These are phyloP conservation scores for Microbotryum lychnidis-dioicae DNA, from an alignment of 1,284 basidiomycete genomes.

Conservation along the genomic window DNA sequence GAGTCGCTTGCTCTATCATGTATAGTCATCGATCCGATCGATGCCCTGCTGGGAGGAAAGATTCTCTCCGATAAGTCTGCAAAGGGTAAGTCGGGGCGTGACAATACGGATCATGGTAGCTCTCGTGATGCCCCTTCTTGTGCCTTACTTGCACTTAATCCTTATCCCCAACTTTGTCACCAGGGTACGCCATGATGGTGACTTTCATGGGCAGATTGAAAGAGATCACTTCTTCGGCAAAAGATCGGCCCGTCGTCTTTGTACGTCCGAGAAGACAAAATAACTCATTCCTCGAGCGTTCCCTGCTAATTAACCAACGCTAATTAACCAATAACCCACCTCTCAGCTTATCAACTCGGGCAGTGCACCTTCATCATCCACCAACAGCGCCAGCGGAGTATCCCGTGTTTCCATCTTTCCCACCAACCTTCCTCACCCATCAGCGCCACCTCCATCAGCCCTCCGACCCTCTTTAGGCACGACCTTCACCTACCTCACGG, in stretches of 20 bases:
- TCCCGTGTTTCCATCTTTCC: neutral
- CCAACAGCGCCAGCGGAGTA: too few relatives aligned
- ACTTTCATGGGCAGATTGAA: neutral
- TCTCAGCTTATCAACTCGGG: slow-evolving; percentile 1
- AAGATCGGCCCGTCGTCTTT: neutral
- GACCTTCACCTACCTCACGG: slow-evolving; percentile 1
- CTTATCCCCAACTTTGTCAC: neutral
- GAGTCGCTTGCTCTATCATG: neutral
- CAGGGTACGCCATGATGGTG: neutral
- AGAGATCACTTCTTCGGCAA: neutral
- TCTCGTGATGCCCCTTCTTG: neutral
- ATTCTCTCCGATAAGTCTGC: neutral
- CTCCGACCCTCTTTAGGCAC: neutral
- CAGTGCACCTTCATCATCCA: neutral
- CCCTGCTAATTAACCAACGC: neutral
- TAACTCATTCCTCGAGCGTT: neutral
- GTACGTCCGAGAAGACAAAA: neutral
- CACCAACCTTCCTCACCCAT: neutral
- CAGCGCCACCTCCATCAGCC: neutral
- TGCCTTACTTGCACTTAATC: too few relatives aligned
- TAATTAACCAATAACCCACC: neutral
- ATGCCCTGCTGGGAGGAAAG: neutral
- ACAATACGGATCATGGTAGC: neutral
- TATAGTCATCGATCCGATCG: slow-evolving; percentile 1
- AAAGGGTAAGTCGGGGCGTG: neutral